A percentile compares a stretch with the other conserved stretches of the same genome.
Evolutionary conservation across 352 stramenopile species (phyloP).

Genomic region (Phytophthora melonis): DNA sequence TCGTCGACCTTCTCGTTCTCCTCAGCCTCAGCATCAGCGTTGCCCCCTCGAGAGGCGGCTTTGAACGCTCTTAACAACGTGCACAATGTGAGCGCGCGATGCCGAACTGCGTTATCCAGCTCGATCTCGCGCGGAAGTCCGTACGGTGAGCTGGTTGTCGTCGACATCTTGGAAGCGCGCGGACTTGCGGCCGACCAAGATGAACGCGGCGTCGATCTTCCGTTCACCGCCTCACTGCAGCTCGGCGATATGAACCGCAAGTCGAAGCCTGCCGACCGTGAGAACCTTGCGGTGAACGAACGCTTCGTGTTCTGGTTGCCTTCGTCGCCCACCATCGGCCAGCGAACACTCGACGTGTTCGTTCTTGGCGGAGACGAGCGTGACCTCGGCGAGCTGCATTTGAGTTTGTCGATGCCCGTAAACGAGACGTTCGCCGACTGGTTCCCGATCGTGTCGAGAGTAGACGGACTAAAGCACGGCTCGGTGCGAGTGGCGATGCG

Average conservation of each 20-base stretch:
- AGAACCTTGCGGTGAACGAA: constrained; percentile 54
- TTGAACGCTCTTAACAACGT: constrained; percentile 64
- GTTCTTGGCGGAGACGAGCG: constrained; percentile 59
- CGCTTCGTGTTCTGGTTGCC: constrained; percentile 81
- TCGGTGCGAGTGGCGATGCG: constrained; percentile 58
- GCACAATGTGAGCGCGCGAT: constrained; percentile 47
- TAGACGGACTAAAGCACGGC: constrained; percentile 66
- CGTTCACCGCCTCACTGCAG: constrained; percentile 58
- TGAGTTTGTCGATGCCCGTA: constrained; percentile 68
- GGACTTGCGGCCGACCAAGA: constrained; percentile 57
- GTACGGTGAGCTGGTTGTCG: constrained; percentile 75
- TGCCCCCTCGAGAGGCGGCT: constrained; percentile 37
- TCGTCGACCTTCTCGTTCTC: constrained; percentile 30
- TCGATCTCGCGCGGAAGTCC: constrained; percentile 51
- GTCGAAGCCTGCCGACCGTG: constrained; percentile 39
- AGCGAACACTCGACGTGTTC: constrained; percentile 55
- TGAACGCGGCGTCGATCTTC: constrained; percentile 50
- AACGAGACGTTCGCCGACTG: constrained; percentile 78
- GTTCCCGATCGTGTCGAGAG: constrained; percentile 68
- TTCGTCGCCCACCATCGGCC: constrained; percentile 53
- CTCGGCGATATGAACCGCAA: constrained; percentile 46
- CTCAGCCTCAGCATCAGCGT: constrained; percentile 18
- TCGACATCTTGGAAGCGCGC: constrained; percentile 66
- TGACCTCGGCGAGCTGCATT: constrained; percentile 77
- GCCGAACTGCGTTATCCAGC: constrained; percentile 26